phyloP scores from a whole-genome alignment of 2,329 filamentous ascomycete species.

The Aureobasidium uvarum region DNA sequence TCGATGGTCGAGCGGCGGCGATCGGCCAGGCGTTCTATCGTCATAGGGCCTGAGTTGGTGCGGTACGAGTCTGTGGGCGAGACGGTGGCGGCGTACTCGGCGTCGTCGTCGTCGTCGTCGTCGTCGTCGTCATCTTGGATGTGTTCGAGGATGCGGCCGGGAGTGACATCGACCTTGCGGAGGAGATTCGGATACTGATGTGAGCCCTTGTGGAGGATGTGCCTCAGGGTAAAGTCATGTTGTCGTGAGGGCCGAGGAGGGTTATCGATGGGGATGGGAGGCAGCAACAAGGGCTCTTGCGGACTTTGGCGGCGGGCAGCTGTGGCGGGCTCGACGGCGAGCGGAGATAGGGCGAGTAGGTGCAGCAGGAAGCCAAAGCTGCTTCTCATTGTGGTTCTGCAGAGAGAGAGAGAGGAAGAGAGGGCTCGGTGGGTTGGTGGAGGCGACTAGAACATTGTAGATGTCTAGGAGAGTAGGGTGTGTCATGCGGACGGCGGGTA shows the following conservation, averaged over 20 bases:
- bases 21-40: slow-evolving; percentile 79
- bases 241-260: neutral
- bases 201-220: slow-evolving; percentile 90
- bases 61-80: slow-evolving; percentile 42
- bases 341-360: slow-evolving; percentile 25
- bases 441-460: neutral
- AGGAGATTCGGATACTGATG: slow-evolving; percentile 75
- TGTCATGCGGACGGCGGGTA: slow-evolving; percentile 8
- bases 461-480: neutral
- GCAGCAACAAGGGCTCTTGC: slow-evolving; percentile 28
- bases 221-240: slow-evolving; percentile 61
- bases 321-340: slow-evolving; percentile 15
- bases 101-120: slow-evolving; percentile 2
- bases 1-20: slow-evolving; percentile 74
- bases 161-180: slow-evolving; percentile 65
- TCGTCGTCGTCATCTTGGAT: slow-evolving; percentile 13
- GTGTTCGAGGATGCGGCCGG: slow-evolving; percentile 1
- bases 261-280: slow-evolving; percentile 16
- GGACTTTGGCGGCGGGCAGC: slow-evolving; percentile 17
- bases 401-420: neutral
- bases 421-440: neutral
- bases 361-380: neutral
- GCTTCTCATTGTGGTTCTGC: slow-evolving; percentile 22
- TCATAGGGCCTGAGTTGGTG: slow-evolving; percentile 62
- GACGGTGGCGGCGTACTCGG: neutral